Conservation (phyloP, 2,329 filamentous ascomycete genomes). For the Talaromyces sp. region DNA sequence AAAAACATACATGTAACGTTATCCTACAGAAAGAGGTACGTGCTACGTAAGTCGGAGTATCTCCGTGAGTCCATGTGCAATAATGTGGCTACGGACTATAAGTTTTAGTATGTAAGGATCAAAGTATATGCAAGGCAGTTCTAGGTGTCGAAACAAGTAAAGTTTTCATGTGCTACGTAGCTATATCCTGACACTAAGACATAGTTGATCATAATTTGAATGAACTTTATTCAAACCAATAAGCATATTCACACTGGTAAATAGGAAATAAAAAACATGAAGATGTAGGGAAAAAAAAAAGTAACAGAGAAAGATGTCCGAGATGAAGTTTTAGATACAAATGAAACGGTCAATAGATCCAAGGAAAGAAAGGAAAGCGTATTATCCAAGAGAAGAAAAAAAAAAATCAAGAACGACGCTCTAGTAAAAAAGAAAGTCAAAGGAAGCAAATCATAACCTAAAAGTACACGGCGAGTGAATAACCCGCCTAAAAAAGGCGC, state of each 20-base stretch:
- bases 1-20: too few species aligned
- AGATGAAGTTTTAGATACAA: neutral
- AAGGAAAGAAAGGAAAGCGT: conserved; percentile 3
- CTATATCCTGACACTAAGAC: neutral
- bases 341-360: conserved; percentile 4
- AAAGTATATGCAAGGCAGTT: neutral
- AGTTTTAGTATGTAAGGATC: neutral
- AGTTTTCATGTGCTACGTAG: neutral
- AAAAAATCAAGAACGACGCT: neutral
- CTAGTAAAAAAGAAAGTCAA: neutral
- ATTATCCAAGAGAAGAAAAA: conserved; percentile 3
- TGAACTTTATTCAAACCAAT: neutral
- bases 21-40: too few species aligned
- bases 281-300: neutral
- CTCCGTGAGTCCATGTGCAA: neutral
- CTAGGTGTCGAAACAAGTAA: neutral
- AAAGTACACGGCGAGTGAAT: conserved; percentile 5
- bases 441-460: neutral
- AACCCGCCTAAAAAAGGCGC: neutral
- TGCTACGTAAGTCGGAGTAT: too few species aligned
- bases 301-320: neutral
- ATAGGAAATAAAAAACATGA: neutral
- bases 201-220: neutral
- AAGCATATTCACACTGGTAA: neutral
- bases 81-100: neutral